These are phyloP conservation scores for Hypoxylon fragiforme DNA, from an alignment of 495 filamentous ascomycete genomes.

Conservation along the genomic window DNA sequence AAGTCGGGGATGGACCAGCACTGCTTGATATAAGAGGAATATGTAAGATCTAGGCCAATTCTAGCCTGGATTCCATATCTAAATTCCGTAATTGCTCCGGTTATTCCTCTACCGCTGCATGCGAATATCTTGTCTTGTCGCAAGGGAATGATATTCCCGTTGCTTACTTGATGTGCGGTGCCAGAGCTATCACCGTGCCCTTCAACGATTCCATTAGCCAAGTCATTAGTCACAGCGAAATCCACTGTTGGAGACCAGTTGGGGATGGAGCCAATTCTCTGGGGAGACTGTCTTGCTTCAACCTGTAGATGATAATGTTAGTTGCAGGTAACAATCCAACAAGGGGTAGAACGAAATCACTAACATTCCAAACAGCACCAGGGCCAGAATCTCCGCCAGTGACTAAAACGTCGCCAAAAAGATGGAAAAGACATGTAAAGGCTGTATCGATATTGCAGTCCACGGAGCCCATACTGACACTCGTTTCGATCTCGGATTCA, in stretches of 20 bases:
- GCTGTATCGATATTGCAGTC: conserved; percentile 65
- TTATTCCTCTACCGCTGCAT: conserved; percentile 58
- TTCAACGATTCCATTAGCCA: conserved; percentile 16
- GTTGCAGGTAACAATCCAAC: conserved; percentile 1
- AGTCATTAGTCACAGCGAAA: conserved; percentile 55
- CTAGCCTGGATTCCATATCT: conserved; percentile 71
- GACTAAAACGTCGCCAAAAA: conserved; percentile 73
- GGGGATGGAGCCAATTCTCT: conserved; percentile 53
- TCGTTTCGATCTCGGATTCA: conserved; percentile 50
- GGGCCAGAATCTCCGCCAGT: conserved; percentile 80
- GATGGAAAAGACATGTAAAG: conserved; percentile 58
- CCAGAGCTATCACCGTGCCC: conserved; percentile 11
- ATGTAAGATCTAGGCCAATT: conserved; percentile 59
- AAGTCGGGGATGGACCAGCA: conserved; percentile 49
- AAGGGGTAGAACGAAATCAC: conserved; percentile 30
- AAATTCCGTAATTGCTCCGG: conserved; percentile 69
- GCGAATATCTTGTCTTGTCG: conserved; percentile 59
- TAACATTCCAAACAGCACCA: conserved; percentile 74
- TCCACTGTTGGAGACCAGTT: conserved; percentile 87
- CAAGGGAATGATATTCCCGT: conserved; percentile 8
- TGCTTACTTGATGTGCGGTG: not conserved
- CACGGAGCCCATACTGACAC: conserved; percentile 60
- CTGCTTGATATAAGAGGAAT: conserved; percentile 43
- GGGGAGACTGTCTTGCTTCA: conserved; percentile 47
- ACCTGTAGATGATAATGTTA: conserved; percentile 37